These are phyloP conservation scores for Backusella macrospora DNA, from an alignment of 192 early-diverging fungal species.

Conservation along the genomic window DNA sequence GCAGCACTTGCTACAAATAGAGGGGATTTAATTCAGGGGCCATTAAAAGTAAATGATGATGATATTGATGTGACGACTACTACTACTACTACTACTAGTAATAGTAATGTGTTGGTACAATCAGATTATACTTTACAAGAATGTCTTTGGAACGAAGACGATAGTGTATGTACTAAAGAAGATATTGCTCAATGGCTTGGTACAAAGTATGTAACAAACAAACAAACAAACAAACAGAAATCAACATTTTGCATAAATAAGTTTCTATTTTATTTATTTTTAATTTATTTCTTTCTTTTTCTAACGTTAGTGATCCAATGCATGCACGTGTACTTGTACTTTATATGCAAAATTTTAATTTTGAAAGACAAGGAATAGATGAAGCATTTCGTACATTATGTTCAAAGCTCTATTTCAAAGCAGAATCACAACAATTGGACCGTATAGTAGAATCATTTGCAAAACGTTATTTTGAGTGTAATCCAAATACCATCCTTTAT, in stretches of 20 bases:
- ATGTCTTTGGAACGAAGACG: slow-evolving; percentile 41
- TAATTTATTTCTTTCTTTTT: slow-evolving; percentile 9
- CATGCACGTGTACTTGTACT: slow-evolving; percentile 49
- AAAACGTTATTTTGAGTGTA: slow-evolving; percentile 81
- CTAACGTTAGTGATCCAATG: not conserved
- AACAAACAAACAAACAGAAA: too few relatives aligned
- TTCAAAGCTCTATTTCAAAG: slow-evolving; percentile 76
- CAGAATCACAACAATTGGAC: slow-evolving; percentile 89
- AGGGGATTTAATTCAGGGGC: too few relatives aligned
- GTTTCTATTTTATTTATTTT: not conserved
- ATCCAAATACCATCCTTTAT: slow-evolving; percentile 44
- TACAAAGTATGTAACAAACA: slow-evolving; percentile 17
- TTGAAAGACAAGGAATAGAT: slow-evolving; percentile 67
- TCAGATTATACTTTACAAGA: not conserved
- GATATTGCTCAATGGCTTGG: slow-evolving; percentile 53
- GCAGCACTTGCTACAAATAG: too few relatives aligned
- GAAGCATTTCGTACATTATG: slow-evolving; percentile 68
- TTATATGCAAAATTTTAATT: slow-evolving; percentile 83
- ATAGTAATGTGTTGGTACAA: not conserved
- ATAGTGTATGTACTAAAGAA: slow-evolving; percentile 42
- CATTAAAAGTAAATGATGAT: too few relatives aligned
- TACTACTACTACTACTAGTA: not conserved
- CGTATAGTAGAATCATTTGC: slow-evolving; percentile 83
- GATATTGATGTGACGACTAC: too few relatives aligned
- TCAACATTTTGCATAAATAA: slow-evolving; percentile 15